Evolutionary conservation across 1,284 basidiomycete species (phyloP), one percentile per base, ranked within the genome.

Genomic region (Apiotrichum gamsii): DNA sequence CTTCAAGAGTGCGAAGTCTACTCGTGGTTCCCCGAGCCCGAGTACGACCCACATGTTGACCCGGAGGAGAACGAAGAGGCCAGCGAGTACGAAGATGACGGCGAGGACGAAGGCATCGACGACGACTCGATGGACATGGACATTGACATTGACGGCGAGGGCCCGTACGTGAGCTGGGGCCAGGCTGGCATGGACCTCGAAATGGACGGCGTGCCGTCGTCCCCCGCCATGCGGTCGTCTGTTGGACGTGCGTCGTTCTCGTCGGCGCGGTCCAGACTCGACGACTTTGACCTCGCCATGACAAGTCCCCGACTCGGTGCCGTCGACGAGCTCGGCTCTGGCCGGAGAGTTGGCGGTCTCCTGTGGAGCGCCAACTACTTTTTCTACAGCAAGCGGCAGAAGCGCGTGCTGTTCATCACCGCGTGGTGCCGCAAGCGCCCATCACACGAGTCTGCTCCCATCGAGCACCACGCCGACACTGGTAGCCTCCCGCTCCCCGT

Each of bases 341-440:
- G 78, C 43, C 80, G 82, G 45, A 58, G 57, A 30, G 56, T 57
- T 14, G 90, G 90, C n/a, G 86, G 90, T 5, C 76, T 97, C 49
- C 77, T 97, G 6, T 97, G 93, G 94, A 90, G 88, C 29, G 91
- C 89, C 14, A 90, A 96, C 69, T 95, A 90, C 82, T 96, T 98
- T 76, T 95, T 98, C 77, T 79, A 93, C 67, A 95, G 93, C 76
- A 81, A 85, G 66, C 67, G 69, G 68, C 75, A 84, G 73, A 97
- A 95, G 76, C 82, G 94, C 18, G 83, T 98, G 60, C 72, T 98
- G 41, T 97, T 95, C 71, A 81, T 96, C 51, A 88, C 89, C 1
- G 83, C 90, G 8, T 96, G 90, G 89, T 88, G 90, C n/a, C 80
- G 85, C 31, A 84, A 86, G 43, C 61, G 66, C 28, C 52, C 61